Percentiles rank a stretch among this genome's conserved stretches.
Evolutionary conservation across 2,329 filamentous ascomycete species (phyloP).

Genomic region (Pseudogymnoascus sp.): DNA sequence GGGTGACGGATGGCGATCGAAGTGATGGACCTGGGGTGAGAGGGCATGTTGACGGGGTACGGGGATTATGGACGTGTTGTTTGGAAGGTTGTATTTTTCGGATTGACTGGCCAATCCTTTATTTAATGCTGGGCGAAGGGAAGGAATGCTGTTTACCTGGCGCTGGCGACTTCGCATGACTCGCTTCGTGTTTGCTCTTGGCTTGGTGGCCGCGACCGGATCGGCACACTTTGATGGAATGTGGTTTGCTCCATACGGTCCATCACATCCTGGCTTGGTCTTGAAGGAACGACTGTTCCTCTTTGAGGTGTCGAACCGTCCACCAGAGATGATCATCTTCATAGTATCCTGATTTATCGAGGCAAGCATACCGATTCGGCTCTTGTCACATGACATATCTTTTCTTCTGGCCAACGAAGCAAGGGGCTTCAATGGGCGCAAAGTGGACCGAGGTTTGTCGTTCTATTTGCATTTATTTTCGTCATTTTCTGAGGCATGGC

Average conservation of each 20-base stretch:
- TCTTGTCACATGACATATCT: neutral
- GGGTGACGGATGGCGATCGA: neutral
- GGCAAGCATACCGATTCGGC: neutral
- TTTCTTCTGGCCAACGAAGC: neutral
- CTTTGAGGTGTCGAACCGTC: neutral
- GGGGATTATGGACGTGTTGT: neutral
- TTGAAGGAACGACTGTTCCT: neutral
- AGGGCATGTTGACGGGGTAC: neutral
- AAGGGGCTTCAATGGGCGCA: neutral
- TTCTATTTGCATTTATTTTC: neutral
- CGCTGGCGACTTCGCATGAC: neutral
- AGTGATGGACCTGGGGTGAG: neutral
- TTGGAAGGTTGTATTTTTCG: slow-evolving; percentile 3
- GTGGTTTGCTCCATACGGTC: neutral
- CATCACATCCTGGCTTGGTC: neutral
- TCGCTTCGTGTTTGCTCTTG: neutral
- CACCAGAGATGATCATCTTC: neutral
- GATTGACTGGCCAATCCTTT: neutral
- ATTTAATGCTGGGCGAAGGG: neutral
- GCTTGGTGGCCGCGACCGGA: neutral
- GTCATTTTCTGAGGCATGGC: neutral
- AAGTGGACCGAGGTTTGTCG: neutral
- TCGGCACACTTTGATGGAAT: neutral
- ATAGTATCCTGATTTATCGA: neutral
- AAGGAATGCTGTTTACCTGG: neutral